Evolutionary conservation across 768 basidiomycete genomes (phyloP), one percentile per base, ranked within the genome.

Genomic region (Hericium coralloides): DNA sequence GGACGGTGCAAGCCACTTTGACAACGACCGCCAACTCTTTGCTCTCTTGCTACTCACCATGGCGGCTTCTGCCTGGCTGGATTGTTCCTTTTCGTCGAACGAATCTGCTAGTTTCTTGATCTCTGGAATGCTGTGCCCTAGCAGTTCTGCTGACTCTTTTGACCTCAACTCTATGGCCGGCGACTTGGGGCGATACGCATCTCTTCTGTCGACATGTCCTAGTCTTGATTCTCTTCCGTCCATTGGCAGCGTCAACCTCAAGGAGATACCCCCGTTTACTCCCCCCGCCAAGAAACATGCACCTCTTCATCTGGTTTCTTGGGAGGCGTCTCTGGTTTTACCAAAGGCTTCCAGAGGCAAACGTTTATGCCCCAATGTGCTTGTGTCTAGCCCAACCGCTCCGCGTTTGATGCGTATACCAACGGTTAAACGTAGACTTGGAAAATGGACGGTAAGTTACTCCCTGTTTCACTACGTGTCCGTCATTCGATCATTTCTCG

Each of bases 61-160:
- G 60, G 57, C 59, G 23, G 49, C 59, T 50, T 55, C 60, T n/a
- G 52, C 53, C 41, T 62, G 60, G 60, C 52, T 62, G 55, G 60
- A 62, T 45, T 60, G 9, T 48, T 62, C 60, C 12, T 14, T 38
- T n/a, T 52, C 52, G 12, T 52, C 52, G 8, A 53, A 57, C 22
- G 60, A 62, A 38, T 62, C 60, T 8, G 45, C 59, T 41, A 60
- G 53, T 53, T 62, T 62, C 53, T 38, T 56, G 17, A 55, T 48
- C 17, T 62, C 60, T 31, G 51, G 49, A 39, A 55, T 51, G 51
- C 47, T 62, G 20, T 37, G 47, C 45, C 53, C 59, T 23, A 37
- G 55, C 9, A 39, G 47, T 9, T 62, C 61, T 12, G 51, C 47
- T 18, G 59, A 58, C 55, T 55, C 61, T 20, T 41, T 62, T 38